phyloP scores from a whole-genome alignment of 176 grass and related monocot genomes.

The Triticum timopheevii region DNA sequence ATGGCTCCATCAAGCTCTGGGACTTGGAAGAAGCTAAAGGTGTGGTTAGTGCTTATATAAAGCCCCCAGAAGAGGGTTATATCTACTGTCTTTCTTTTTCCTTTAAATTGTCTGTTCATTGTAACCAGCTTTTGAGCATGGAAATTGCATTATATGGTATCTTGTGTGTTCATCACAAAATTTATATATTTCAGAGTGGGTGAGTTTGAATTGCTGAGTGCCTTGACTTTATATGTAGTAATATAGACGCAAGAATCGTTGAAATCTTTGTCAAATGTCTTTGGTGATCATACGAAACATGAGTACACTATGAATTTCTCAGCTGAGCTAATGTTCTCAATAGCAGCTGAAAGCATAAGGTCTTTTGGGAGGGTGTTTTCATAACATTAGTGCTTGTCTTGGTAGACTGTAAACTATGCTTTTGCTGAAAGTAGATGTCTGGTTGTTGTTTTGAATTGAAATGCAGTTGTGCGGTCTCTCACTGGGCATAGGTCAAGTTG shows the following conservation, averaged over 20 bases:
- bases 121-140: neutral
- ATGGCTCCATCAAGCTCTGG: constrained; percentile 93
- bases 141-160: neutral
- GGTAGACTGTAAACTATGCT: neutral
- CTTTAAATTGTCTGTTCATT: neutral
- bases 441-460: constrained; percentile 42
- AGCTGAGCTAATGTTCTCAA: neutral
- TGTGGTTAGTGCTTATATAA: constrained; percentile 43
- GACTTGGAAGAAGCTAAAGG: constrained; percentile 95
- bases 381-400: neutral
- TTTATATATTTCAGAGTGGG: constrained; percentile 5
- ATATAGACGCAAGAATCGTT: neutral
- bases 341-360: neutral
- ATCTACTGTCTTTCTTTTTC: neutral
- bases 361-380: neutral
- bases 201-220: neutral
- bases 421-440: constrained; percentile 27
- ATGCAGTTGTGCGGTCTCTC: constrained; percentile 85
- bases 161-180: neutral
- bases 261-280: neutral
- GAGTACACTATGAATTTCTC: neutral
- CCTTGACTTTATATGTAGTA: neutral
- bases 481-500: constrained; percentile 81
- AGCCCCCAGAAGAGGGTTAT: neutral
- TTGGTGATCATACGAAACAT: neutral